Base-by-base conservation (phyloP, 768 basidiomycete species). In the Trametes maxima region DNA sequence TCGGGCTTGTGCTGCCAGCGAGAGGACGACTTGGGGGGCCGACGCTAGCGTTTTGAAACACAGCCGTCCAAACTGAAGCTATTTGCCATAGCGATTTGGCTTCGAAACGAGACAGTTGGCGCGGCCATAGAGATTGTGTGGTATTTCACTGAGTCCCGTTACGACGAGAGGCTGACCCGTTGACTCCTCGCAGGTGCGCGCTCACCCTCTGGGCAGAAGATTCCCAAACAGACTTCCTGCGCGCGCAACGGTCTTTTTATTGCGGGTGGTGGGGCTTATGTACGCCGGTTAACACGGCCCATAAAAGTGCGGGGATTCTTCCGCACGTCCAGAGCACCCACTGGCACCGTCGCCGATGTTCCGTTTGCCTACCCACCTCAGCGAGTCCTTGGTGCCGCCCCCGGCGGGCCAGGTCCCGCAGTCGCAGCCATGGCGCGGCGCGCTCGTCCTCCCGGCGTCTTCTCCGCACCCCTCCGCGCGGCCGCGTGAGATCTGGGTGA, bases 291-390 rank as follows among this genome's bases (percentile, higher is more conserved):
- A 56, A 59, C 53, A 59, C 48, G 44, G 53, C 62, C 57, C 62
- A 55, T 56, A 54, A 58, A 55, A 59, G 53, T 62, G 54, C 48
- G 36, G 44, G 40, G 48, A 50, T 56, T 56, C 54, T 56, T 56
- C 54, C 60, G 49, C 49, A 55, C 57, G 33, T 42, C 43, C 58
- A 59, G 56, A 54, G 49, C 62, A 56, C 60, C 25, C 58, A 56
- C 43, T 37, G 42, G 47, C 45, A 22, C 19, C 57, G 50, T 48
- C 59, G 59, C 52, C 52, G 36, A 70, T 70, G 69, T 85, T 83
- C 75, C 84, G 84, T 70, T 74, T 87, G 67, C 85, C 85, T 66
- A 82, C 85, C 50, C 80, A 84, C 66, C 79, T 85, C 62, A 33
- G 28, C 28, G 83, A 84, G 70, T 76, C 80, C 64, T 77, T 85